Conservation (phyloP, 805 yeast genomes). For the Sugiyamaella smithiae region DNA sequence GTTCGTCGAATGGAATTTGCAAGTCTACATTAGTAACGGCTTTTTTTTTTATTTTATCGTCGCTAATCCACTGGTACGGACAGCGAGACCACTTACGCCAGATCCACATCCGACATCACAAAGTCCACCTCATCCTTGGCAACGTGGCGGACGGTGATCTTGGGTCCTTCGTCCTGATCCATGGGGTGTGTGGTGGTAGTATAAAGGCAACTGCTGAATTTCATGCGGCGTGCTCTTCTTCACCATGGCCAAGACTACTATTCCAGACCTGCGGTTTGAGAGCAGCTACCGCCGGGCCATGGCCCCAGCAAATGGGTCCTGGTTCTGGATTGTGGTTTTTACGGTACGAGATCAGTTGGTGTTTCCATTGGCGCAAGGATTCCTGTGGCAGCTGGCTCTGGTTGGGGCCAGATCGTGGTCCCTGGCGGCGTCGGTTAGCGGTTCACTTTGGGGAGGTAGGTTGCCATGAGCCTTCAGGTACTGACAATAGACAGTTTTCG, state of each 20-base stretch:
- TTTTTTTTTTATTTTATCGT: too few relatives aligned
- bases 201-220: not conserved
- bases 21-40: constrained; percentile 36
- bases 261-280: constrained; percentile 35
- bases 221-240: not conserved
- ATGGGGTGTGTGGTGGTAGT: constrained; percentile 11
- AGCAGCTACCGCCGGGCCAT: constrained; percentile 30
- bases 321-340: constrained; percentile 25
- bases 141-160: constrained; percentile 83
- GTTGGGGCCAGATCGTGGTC: constrained; percentile 18
- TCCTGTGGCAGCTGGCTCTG: constrained; percentile 32
- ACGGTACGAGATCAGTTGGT: constrained; percentile 35
- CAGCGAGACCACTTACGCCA: constrained; percentile 48
- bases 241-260: not conserved
- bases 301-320: constrained; percentile 33
- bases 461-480: not conserved
- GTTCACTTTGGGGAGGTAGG: constrained; percentile 4
- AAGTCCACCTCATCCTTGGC: constrained; percentile 87
- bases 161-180: constrained; percentile 51
- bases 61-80: too few relatives aligned
- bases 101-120: constrained; percentile 79
- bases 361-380: constrained; percentile 36
- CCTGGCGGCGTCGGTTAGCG: not conserved
- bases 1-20: constrained; percentile 91
- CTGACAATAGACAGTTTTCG: too few relatives aligned